Percentiles rank a stretch among this genome's conserved stretches.
These are phyloP conservation scores for Chamaenerion angustifolium DNA, from an alignment of 345 rosid genomes.

Conservation along the genomic window DNA sequence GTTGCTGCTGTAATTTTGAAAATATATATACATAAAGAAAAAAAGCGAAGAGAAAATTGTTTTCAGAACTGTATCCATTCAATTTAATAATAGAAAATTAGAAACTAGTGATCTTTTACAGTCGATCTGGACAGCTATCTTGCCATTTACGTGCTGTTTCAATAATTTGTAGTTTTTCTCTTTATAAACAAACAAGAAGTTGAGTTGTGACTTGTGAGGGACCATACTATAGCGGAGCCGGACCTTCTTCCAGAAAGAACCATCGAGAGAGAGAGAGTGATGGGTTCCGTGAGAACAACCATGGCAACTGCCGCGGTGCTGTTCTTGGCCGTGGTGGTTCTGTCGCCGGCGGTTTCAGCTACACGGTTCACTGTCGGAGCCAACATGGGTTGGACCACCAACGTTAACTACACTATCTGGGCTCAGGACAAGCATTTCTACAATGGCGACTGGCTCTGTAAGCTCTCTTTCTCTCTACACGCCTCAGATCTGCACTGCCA, in stretches of 20 bases:
- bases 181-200: too few species aligned
- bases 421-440: slow-evolving; percentile 69
- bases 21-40: too few species aligned
- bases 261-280: slow-evolving; percentile 8
- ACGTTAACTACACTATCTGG: slow-evolving; percentile 76
- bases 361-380: slow-evolving; percentile 48
- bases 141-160: too few species aligned
- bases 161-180: too few species aligned
- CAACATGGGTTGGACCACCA: slow-evolving; percentile 48
- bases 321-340: slow-evolving; percentile 13
- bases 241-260: not conserved
- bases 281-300: slow-evolving; percentile 15
- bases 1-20: too few species aligned
- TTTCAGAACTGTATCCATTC: too few species aligned
- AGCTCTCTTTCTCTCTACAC: slow-evolving; percentile 31
- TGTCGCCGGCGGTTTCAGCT: slow-evolving; percentile 20
- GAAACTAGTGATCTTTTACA: too few species aligned
- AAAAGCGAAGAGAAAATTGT: too few species aligned
- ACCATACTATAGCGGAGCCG: not conserved
- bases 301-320: slow-evolving; percentile 10
- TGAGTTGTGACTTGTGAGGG: too few species aligned
- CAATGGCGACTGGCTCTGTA: slow-evolving; percentile 96
- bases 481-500: slow-evolving; percentile 21
- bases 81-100: too few species aligned
- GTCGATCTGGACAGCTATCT: too few species aligned